Conservation (phyloP, 768 basidiomycete species). For the Podaxis sp. region DNA sequence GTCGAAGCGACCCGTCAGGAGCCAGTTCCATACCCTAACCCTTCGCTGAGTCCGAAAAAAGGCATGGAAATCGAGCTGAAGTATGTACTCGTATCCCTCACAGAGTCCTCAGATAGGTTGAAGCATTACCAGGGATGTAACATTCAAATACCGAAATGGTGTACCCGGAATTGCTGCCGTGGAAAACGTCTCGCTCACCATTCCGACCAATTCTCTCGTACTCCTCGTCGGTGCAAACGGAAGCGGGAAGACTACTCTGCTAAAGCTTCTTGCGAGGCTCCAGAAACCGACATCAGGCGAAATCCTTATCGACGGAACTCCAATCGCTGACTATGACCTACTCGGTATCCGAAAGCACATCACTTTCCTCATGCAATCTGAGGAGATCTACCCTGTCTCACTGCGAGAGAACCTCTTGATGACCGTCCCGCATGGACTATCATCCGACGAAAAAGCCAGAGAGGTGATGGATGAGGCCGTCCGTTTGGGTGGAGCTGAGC, state of each 20-base stretch:
- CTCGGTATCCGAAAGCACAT: slow-evolving; percentile 33
- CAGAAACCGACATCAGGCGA: slow-evolving; percentile 33
- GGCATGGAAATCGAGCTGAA: slow-evolving; percentile 28
- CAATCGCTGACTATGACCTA: slow-evolving; percentile 31
- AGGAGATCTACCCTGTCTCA: slow-evolving; percentile 27
- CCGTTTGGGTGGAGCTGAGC: slow-evolving; percentile 32
- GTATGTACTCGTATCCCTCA: slow-evolving; percentile 16
- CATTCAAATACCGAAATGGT: slow-evolving; percentile 16
- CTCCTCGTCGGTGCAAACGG: slow-evolving; percentile 48
- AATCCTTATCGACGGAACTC: slow-evolving; percentile 39
- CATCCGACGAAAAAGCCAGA: slow-evolving; percentile 4
- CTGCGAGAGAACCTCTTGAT: slow-evolving; percentile 33
- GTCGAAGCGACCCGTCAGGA: no score
- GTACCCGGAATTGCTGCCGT: slow-evolving; percentile 22
- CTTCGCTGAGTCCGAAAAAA: background rate
- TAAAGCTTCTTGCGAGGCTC: slow-evolving; percentile 40
- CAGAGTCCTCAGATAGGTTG: background rate
- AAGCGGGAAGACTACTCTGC: slow-evolving; percentile 43
- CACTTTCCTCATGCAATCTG: slow-evolving; percentile 39
- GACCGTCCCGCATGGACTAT: slow-evolving; percentile 19
- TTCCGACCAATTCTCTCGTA: slow-evolving; percentile 25
- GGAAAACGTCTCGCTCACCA: slow-evolving; percentile 33
- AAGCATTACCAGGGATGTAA: slow-evolving; percentile 17
- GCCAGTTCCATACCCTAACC: no score
- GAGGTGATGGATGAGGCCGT: slow-evolving; percentile 24